phyloP scores from a whole-genome alignment of 257 asterid species.

The Nicotiana benthamiana region DNA sequence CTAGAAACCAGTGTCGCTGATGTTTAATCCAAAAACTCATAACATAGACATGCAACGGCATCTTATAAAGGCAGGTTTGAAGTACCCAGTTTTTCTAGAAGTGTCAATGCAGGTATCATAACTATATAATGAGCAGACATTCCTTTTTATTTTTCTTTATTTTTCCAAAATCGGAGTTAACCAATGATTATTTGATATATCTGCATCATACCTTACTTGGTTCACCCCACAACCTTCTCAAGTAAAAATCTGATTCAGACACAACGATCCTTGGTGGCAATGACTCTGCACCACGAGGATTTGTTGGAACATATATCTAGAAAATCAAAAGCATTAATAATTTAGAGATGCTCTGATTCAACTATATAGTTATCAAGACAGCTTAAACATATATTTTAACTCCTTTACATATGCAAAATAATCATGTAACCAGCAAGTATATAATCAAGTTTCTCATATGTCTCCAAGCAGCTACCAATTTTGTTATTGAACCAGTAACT shows the following conservation, averaged over 20 bases:
- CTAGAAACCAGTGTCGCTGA: too few species aligned
- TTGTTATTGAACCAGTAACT: not conserved
- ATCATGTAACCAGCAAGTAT: not conserved
- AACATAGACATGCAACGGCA: too few species aligned
- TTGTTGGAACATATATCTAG: conserved; percentile 81
- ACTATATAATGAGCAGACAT: not conserved
- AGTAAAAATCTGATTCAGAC: conserved; percentile 74
- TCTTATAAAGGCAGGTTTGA: too few species aligned
- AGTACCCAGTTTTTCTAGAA: not conserved
- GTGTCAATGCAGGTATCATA: not conserved
- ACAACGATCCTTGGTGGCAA: conserved; percentile 95
- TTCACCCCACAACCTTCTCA: conserved; percentile 95
- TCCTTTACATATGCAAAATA: not conserved
- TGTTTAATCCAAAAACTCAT: too few species aligned
- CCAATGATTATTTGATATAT: not conserved
- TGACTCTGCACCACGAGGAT: conserved; percentile 93
- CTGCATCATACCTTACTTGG: conserved; percentile 64
- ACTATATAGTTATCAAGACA: not conserved
- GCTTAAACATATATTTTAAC: not conserved
- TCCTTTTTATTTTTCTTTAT: not conserved
- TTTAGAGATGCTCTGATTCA: not conserved
- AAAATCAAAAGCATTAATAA: not conserved
- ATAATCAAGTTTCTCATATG: not conserved
- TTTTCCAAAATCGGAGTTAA: not conserved
- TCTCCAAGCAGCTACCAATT: not conserved